phyloP scores from a whole-genome alignment of 164 flowering plant species.

The Stephania yunnanensis region DNA sequence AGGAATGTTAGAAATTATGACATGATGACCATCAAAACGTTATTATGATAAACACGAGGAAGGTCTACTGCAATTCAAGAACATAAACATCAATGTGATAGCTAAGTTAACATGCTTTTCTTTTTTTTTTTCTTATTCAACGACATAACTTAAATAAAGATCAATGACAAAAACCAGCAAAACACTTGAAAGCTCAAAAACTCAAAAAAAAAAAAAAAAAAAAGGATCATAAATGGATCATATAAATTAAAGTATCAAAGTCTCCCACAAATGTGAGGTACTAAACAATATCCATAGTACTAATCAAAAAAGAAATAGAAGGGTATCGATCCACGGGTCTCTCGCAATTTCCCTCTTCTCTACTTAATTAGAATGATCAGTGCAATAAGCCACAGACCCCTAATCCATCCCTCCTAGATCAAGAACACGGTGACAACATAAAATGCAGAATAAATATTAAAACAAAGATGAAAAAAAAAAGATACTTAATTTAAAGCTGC shows the following conservation, averaged over 20 bases:
- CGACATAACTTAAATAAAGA: neutral
- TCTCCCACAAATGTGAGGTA: conserved; percentile 5
- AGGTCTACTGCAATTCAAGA: neutral
- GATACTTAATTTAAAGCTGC: conserved; percentile 6
- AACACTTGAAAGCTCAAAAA: neutral
- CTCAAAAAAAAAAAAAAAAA: neutral
- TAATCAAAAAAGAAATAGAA: neutral
- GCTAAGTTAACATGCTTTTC: too few relatives aligned
- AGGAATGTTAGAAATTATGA: neutral
- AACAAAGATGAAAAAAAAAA: neutral
- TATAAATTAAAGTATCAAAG: conserved; percentile 15
- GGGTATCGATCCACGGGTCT: neutral
- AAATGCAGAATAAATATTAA: neutral
- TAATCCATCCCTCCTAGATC: conserved; percentile 3
- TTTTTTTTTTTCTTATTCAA: too few relatives aligned
- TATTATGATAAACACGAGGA: too few relatives aligned
- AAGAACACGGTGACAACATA: neutral
- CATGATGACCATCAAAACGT: too few relatives aligned
- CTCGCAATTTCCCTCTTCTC: neutral
- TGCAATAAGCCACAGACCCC: neutral
- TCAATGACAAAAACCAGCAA: neutral
- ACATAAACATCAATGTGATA: too few relatives aligned
- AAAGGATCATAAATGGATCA: neutral
- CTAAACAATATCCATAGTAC: neutral
- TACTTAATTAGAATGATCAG: neutral